Evolutionary conservation across 768 basidiomycete species (phyloP).

Genomic region (Mycena chlorophos): DNA sequence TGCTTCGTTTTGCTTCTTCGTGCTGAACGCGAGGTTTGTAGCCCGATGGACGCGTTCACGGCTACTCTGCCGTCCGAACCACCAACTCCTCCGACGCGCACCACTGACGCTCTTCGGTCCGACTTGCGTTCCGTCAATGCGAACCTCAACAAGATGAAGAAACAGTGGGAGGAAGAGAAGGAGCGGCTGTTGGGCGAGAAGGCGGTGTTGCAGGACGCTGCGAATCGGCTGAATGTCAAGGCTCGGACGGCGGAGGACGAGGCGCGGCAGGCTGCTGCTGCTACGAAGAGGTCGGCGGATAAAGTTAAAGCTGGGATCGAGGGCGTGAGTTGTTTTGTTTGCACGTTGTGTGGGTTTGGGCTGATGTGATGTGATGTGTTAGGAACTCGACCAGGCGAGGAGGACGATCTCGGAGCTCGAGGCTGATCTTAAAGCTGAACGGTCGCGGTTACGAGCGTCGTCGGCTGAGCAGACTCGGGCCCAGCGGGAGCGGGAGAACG

Average conservation of each 20-base stretch:
- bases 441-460: slow-evolving; percentile 61
- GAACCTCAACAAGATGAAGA: slow-evolving; percentile 65
- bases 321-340: slow-evolving; percentile 43
- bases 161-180: slow-evolving; percentile 70
- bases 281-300: slow-evolving; percentile 53
- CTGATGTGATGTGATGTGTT: slow-evolving; percentile 5
- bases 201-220: slow-evolving; percentile 67
- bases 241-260: slow-evolving; percentile 61
- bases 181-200: slow-evolving; percentile 66
- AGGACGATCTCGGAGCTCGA: slow-evolving; percentile 69
- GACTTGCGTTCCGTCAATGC: slow-evolving; percentile 62
- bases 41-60: slow-evolving; percentile 53
- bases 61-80: slow-evolving; percentile 54
- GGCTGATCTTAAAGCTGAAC: slow-evolving; percentile 67
- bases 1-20: background rate
- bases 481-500: slow-evolving; percentile 64
- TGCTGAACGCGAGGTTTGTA: slow-evolving; percentile 27
- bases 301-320: slow-evolving; percentile 52
- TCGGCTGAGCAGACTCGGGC: slow-evolving; percentile 62
- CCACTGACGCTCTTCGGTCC: slow-evolving; percentile 60
- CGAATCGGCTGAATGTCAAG: slow-evolving; percentile 64
- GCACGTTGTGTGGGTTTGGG: background rate
- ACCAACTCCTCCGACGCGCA: slow-evolving; percentile 67
- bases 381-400: slow-evolving; percentile 76
- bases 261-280: slow-evolving; percentile 48